phyloP scores from a whole-genome alignment of 1,284 basidiomycete species.

The Macrocybe sp. region DNA sequence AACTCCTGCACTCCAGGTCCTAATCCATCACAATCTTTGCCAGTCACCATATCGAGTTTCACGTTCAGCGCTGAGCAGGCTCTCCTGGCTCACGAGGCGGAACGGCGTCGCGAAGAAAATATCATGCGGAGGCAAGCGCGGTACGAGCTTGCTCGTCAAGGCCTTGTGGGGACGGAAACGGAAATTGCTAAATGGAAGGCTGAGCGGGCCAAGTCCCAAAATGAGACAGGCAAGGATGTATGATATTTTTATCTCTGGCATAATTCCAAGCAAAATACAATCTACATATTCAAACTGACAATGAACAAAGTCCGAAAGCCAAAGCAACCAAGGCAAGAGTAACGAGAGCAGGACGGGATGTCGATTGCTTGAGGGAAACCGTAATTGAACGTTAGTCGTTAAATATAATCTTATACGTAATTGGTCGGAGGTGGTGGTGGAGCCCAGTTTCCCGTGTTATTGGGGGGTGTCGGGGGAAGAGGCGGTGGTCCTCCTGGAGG shows the following conservation, averaged over 20 bases:
- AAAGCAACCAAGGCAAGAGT: not conserved
- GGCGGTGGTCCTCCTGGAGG: constrained; percentile 35
- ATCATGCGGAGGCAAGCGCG: constrained; percentile 69
- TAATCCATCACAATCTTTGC: not conserved
- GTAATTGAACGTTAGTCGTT: no score
- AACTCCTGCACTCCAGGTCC: constrained; percentile 2
- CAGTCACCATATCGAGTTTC: constrained; percentile 58
- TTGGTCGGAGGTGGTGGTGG: no score
- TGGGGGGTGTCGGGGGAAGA: constrained; percentile 30
- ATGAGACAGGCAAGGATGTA: constrained; percentile 7
- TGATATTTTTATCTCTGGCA: not conserved
- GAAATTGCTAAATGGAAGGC: constrained; percentile 80
- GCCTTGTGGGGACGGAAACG: constrained; percentile 76
- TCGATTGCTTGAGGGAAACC: not conserved
- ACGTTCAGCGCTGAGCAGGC: constrained; percentile 75
- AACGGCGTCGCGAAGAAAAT: constrained; percentile 63
- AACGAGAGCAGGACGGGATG: not conserved
- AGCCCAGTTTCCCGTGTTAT: constrained; percentile 28
- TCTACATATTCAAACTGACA: not conserved
- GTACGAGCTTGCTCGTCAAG: constrained; percentile 66
- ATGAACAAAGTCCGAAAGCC: not conserved
- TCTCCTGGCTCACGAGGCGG: constrained; percentile 65
- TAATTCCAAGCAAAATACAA: not conserved
- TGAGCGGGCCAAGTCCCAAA: constrained; percentile 20
- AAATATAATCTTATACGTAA: no score